These are phyloP conservation scores for Trypanosoma cruzi DNA, from an alignment of 208 protist species.

Conservation along the genomic window DNA sequence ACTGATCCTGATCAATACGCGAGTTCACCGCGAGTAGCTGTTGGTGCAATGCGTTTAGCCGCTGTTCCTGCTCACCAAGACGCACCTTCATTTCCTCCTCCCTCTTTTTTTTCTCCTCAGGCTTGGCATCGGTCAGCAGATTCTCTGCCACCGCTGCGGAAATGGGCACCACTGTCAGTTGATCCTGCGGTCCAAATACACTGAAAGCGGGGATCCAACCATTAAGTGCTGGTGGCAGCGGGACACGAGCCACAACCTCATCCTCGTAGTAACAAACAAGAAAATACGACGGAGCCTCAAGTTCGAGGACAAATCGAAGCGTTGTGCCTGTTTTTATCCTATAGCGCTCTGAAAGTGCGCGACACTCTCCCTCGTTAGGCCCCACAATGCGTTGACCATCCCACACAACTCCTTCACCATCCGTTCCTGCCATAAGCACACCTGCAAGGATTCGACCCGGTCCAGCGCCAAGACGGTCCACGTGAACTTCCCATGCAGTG, in stretches of 20 bases:
- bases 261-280: slow-evolving; percentile 32
- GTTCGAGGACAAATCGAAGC: slow-evolving; percentile 29
- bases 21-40: slow-evolving; percentile 28
- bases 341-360: slow-evolving; percentile 16
- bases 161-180: slow-evolving; percentile 32
- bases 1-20: slow-evolving; percentile 22
- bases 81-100: slow-evolving; percentile 4
- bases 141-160: slow-evolving; percentile 1
- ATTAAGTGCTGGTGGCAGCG: slow-evolving; percentile 16
- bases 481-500: slow-evolving; percentile 31
- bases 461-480: slow-evolving; percentile 27
- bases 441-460: slow-evolving; percentile 34
- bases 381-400: slow-evolving; percentile 40
- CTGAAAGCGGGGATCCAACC: slow-evolving; percentile 38
- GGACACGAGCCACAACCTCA: slow-evolving; percentile 26
- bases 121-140: slow-evolving; percentile 5
- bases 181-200: slow-evolving; percentile 36
- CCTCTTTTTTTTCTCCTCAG: neutral
- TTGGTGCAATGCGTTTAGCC: slow-evolving; percentile 26
- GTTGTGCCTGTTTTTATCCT: slow-evolving; percentile 17
- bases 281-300: slow-evolving; percentile 30
- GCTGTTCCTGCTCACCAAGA: slow-evolving; percentile 23
- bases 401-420: slow-evolving; percentile 40
- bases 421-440: slow-evolving; percentile 25
- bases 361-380: slow-evolving; percentile 30